phyloP scores from a whole-genome alignment of 805 yeast species.

The Sungouiozyma ichnusensis region DNA sequence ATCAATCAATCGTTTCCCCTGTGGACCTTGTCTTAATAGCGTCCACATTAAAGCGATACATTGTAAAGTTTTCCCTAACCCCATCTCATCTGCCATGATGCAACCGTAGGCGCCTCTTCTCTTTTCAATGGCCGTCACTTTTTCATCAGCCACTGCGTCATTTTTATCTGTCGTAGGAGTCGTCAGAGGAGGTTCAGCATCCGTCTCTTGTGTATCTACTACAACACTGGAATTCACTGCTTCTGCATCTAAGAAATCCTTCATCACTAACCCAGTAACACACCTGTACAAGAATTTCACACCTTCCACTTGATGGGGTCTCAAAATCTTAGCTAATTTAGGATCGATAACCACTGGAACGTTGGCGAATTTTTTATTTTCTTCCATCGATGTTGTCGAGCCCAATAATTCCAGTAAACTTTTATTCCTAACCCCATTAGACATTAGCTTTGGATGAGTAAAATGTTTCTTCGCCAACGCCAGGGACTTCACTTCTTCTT shows the following conservation, averaged over 20 bases:
- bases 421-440: conserved; percentile 36
- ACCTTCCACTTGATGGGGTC: conserved; percentile 97
- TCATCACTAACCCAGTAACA: conserved; percentile 67
- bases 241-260: conserved; percentile 25
- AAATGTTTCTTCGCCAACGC: conserved; percentile 11
- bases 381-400: conserved; percentile 35
- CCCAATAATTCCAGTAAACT: conserved; percentile 63
- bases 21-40: conserved; percentile 74
- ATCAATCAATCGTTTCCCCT: conserved; percentile 67
- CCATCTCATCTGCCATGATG: conserved; percentile 98
- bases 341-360: conserved; percentile 98
- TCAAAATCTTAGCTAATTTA: conserved; percentile 60
- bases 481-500: conserved; percentile 7
- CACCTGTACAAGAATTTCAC: conserved; percentile 85
- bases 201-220: background rate
- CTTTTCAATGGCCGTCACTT: background rate
- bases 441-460: conserved; percentile 23
- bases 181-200: conserved; percentile 1
- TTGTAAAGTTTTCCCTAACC: conserved; percentile 82
- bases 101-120: conserved; percentile 77
- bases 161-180: background rate
- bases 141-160: background rate
- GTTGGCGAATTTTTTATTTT: conserved; percentile 49
- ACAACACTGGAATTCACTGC: conserved; percentile 8
- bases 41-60: conserved; percentile 93